Evolutionary conservation across 805 yeast species (phyloP), one percentile per base, ranked within the genome.

Genomic region (Wickerhamiella slavikovae): DNA sequence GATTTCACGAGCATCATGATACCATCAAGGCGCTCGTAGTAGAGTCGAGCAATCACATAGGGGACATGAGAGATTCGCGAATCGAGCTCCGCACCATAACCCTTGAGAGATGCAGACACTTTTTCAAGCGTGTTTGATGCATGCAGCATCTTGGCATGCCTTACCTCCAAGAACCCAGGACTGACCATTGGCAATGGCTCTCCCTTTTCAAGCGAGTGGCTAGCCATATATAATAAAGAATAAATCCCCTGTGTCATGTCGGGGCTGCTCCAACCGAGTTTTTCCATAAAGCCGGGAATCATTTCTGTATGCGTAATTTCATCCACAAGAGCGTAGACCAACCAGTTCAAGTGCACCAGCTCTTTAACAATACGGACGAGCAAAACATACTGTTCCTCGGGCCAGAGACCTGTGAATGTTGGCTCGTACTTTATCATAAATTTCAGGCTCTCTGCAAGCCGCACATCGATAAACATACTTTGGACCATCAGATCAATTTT

Each of bases 21-120:
- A 10, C 44, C 50, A 30, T 51, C 55, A 5, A 50, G 25, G 5
- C 53, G 38, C 30, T 48, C 47, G 25, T 48, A 51, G 5, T 49
- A 38, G 33, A 39, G 38, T n/a, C 41, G 36, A 13, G 43, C 37
- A n/a, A n/a, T n/a, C n/a, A n/a, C n/a, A n/a, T n/a, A n/a, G n/a
- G n/a, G n/a, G n/a, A n/a, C n/a, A n/a, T n/a, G n/a, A 12, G 47
- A 28, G 2, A 49, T 32, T 15, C 44, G 27, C 2, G 46, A 47
- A 12, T 44, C 40, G 10, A 32, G 27, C 4, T 27, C 24, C 15
- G 4, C 6, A 12, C 8, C 24, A 7, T 5, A 14, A 13, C 8
- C 15, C 3, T 18, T 17, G 5, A 22, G 7, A 9, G 2, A 11
- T 20, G 15, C 25, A 9, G 15, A 16, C n/a, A 16, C n/a, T 15